Conservation (phyloP, 2,329 filamentous ascomycete genomes). For the Colletotrichum siamense region DNA sequence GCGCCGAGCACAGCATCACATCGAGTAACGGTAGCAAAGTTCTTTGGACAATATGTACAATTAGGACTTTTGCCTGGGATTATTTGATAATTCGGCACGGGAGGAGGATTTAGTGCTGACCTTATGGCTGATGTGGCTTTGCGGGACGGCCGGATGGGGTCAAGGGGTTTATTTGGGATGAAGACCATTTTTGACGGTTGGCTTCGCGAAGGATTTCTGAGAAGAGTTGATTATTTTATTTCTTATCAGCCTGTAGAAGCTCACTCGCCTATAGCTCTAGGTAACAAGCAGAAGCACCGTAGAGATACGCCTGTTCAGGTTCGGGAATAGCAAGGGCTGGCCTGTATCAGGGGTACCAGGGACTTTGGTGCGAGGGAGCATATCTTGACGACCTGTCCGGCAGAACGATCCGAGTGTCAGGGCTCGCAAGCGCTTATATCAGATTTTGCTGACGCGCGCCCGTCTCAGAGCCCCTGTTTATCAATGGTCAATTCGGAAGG, state of each 20-base stretch:
- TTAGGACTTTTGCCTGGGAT: not conserved
- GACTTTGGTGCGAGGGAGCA: not conserved
- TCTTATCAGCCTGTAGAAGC: no score
- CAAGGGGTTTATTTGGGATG: not conserved
- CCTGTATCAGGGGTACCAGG: not conserved
- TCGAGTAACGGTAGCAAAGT: not conserved
- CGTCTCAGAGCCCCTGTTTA: not conserved
- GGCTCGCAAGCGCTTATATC: slow-evolving; percentile 1
- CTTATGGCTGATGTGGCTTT: not conserved
- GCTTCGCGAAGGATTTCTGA: not conserved
- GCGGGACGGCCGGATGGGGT: not conserved
- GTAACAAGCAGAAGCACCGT: not conserved
- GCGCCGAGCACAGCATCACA: not conserved
- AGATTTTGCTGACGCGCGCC: not conserved
- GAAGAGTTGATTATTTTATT: not conserved
- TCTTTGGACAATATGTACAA: not conserved
- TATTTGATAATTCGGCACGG: not conserved
- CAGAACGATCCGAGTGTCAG: not conserved
- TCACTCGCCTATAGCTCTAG: no score
- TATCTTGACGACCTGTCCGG: not conserved
- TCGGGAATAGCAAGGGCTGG: not conserved
- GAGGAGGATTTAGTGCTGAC: not conserved
- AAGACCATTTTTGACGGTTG: not conserved
- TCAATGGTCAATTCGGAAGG: not conserved
- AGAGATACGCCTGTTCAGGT: accelerated